Conservation (phyloP, 2,329 filamentous ascomycete genomes). For the Biscogniauxia sp. region DNA sequence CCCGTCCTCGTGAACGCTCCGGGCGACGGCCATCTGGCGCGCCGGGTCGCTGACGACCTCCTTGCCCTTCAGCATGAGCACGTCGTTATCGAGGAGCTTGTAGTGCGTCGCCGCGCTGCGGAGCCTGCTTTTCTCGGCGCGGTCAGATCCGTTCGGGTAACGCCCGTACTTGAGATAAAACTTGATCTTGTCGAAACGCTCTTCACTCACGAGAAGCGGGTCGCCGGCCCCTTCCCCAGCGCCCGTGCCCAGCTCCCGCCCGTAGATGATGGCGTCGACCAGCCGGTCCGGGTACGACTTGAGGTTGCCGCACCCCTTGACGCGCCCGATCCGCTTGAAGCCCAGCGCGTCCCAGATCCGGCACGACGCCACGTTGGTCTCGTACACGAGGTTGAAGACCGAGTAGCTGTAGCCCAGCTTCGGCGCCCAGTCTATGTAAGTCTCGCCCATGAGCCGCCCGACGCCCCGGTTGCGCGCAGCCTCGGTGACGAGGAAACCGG, state of each 20-base stretch:
- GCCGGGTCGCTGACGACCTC: constrained; percentile 91
- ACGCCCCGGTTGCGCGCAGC: constrained; percentile 71
- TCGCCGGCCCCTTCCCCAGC: constrained; percentile 42
- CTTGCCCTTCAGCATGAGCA: constrained; percentile 95
- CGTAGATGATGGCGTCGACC: constrained; percentile 77
- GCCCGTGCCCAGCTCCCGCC: constrained; percentile 55
- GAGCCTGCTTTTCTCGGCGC: constrained; percentile 91
- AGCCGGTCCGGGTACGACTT: constrained; percentile 66
- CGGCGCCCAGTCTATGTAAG: constrained; percentile 75
- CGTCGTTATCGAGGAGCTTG: constrained; percentile 74
- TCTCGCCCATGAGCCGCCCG: constrained; percentile 72
- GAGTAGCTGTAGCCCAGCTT: constrained; percentile 86
- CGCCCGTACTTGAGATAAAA: constrained; percentile 94
- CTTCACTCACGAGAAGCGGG: constrained; percentile 86
- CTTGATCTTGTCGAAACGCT: constrained; percentile 97
- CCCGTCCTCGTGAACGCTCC: constrained; percentile 65
- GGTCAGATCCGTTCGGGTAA: constrained; percentile 89
- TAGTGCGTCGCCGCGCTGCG: constrained; percentile 94
- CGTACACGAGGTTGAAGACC: constrained; percentile 92
- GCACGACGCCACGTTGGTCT: constrained; percentile 87
- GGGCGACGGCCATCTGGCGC: constrained; percentile 86
- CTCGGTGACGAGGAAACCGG: constrained; percentile 72
- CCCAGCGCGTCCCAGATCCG: constrained; percentile 89
- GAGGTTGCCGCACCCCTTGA: constrained; percentile 69
- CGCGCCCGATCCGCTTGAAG: constrained; percentile 86